Evolutionary conservation across 2,329 filamentous ascomycete species (phyloP), one percentile per base, ranked within the genome.

Genomic region (Eurotiales sp.): DNA sequence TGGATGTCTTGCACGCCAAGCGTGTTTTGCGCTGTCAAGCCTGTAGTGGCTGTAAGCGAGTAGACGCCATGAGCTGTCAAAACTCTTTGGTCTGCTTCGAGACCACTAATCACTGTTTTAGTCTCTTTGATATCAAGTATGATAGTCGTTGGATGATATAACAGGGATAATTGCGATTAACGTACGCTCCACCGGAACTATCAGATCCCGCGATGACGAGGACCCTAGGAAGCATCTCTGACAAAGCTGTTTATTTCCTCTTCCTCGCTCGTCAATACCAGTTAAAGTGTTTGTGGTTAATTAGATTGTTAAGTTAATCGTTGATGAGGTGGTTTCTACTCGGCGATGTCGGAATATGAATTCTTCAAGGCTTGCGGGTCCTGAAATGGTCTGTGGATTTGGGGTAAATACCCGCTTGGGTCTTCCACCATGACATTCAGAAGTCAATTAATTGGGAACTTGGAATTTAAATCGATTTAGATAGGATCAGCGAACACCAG

Each of bases 81-180:
- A 55, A 95, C 90, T 68, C 96, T 95, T 66, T 97, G 91, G 67
- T 97, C 92, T 34, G 92, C 93, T 70, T 99, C 92, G 29, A 99
- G 82, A 46, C 92, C 93, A 51, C 91, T 96, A 62, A 56, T 52
- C 48, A 51, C 59, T 57, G 53, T 49, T 5, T 36, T 30, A 30
- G 40, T 27, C 10, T 21, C 14, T 17, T 36, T 37, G 21, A 32
- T 51, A 41, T 27, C 37, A 29, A 37, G 46, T n/a, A n/a, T 50
- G 15, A 8, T 37, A 8, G 10, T 27, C 14, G 42, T 32, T 11
- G 41, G 3, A 29, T 5, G 42, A 21, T 27, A 58, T 53, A 51
- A 57, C 21, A 36, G 5, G 25, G 10, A 19, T 41, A 7, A 7
- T 23, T 50, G 47, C 36, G 46, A 27, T 27, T 50, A 48, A 79